phyloP scores from a whole-genome alignment of 441 rosid species.

The Rhodomyrtus psidioides region DNA sequence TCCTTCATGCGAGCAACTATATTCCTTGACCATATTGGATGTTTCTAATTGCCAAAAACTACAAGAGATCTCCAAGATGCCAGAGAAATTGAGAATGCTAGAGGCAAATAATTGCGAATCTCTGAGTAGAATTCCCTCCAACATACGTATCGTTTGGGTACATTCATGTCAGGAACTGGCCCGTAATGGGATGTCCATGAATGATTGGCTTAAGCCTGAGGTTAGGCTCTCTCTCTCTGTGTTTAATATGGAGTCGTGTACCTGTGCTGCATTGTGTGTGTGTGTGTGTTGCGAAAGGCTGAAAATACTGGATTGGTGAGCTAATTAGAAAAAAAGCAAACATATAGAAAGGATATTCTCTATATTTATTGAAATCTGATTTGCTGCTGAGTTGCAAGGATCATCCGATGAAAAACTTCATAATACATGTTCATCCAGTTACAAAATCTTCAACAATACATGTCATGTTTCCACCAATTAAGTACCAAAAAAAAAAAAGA shows the following conservation, averaged over 20 bases:
- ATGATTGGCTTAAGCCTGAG: neutral
- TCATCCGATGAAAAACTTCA: neutral
- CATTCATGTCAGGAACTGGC: neutral
- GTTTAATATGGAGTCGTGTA: neutral
- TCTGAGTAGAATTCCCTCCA: neutral
- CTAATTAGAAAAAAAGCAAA: neutral
- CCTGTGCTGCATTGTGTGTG: neutral
- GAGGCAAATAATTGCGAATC: neutral
- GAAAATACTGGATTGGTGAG: too few relatives aligned
- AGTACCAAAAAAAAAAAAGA: neutral
- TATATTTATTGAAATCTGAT: too few relatives aligned
- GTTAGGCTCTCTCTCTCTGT: neutral
- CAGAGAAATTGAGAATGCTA: neutral
- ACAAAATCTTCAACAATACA: neutral
- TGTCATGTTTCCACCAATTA: neutral
- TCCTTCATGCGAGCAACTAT: neutral
- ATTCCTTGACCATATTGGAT: fast-evolving
- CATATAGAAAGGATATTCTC: neutral
- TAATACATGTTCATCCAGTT: neutral
- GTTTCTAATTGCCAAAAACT: neutral
- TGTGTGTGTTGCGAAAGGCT: neutral
- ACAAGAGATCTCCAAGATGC: neutral
- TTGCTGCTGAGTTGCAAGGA: neutral
- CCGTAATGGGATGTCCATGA: neutral
- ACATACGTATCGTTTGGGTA: neutral